Conservation (phyloP, 345 rosid genomes). For the Ricinus communis region DNA sequence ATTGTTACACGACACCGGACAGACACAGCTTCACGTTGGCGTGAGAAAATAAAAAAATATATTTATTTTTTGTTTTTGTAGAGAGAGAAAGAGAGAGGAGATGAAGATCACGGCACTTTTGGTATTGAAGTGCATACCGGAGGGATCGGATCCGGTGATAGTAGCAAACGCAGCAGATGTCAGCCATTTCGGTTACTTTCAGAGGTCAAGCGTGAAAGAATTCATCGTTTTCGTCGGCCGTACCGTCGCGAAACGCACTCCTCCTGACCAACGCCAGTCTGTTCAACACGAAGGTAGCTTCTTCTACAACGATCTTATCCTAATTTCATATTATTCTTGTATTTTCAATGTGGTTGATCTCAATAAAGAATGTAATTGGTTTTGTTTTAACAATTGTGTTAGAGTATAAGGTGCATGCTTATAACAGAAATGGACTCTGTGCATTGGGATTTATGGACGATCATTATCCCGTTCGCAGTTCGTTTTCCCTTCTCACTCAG, state of each 20-base stretch:
- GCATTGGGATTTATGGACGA: slow-evolving; percentile 92
- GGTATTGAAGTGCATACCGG: slow-evolving; percentile 68
- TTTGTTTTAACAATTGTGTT: neutral
- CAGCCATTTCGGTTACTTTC: slow-evolving; percentile 87
- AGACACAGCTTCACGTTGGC: slow-evolving; percentile 1
- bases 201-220: slow-evolving; percentile 81
- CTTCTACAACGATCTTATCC: slow-evolving; percentile 18
- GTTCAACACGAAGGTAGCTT: slow-evolving; percentile 97
- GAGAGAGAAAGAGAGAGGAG: slow-evolving; percentile 13
- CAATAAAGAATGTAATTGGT: neutral
- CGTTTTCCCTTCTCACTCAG: slow-evolving; percentile 88
- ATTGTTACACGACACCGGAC: neutral
- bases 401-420: slow-evolving; percentile 96
- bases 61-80: no score
- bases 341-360: neutral
- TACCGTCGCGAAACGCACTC: slow-evolving; percentile 89
- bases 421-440: slow-evolving; percentile 86
- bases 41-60: neutral
- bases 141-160: slow-evolving; percentile 65
- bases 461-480: slow-evolving; percentile 90
- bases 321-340: no score
- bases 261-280: slow-evolving; percentile 83
- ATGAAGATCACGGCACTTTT: slow-evolving; percentile 95
- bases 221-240: slow-evolving; percentile 84
- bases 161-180: slow-evolving; percentile 74